Percentiles rank a stretch among this genome's conserved stretches.
These are phyloP conservation scores for Nitzschia inconspicua DNA, from an alignment of 108 stramenopile genomes.

Conservation along the genomic window DNA sequence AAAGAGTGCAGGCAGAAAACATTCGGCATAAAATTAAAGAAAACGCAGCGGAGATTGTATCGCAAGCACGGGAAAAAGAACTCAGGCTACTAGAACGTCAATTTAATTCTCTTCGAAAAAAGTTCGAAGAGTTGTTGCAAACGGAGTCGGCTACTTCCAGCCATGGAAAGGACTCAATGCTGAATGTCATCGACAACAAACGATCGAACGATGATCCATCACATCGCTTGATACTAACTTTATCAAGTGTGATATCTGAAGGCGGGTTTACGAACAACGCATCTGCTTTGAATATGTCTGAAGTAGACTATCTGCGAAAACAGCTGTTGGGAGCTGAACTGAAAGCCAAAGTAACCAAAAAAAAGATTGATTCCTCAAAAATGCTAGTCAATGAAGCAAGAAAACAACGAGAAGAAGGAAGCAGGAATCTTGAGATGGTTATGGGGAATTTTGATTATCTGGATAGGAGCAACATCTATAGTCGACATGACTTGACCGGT, in stretches of 20 bases:
- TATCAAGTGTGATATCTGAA: too few relatives aligned
- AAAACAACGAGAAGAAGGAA: slow-evolving; percentile 3
- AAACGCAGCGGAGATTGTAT: not conserved
- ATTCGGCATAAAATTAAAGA: not conserved
- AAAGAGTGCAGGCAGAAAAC: not conserved
- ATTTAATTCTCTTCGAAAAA: not conserved
- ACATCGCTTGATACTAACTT: too few relatives aligned
- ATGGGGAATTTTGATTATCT: not conserved
- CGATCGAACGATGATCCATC: too few relatives aligned
- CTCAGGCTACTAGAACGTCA: not conserved
- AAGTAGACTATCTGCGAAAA: not conserved
- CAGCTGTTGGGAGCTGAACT: not conserved
- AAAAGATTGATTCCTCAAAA: not conserved
- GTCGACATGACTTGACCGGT: too few relatives aligned
- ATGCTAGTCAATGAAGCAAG: not conserved
- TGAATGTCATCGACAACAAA: too few relatives aligned
- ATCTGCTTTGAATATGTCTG: too few relatives aligned
- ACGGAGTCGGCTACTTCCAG: too few relatives aligned
- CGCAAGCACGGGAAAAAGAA: slow-evolving; percentile 7
- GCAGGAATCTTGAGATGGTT: not conserved
- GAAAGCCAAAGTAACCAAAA: not conserved
- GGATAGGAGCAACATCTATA: not conserved
- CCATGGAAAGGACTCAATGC: too few relatives aligned
- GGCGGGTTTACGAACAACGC: too few relatives aligned
- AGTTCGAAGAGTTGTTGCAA: not conserved